Evolutionary conservation across 2,329 filamentous ascomycete species (phyloP), one percentile per base, ranked within the genome.

Genomic region (Aspergillus caelatus): DNA sequence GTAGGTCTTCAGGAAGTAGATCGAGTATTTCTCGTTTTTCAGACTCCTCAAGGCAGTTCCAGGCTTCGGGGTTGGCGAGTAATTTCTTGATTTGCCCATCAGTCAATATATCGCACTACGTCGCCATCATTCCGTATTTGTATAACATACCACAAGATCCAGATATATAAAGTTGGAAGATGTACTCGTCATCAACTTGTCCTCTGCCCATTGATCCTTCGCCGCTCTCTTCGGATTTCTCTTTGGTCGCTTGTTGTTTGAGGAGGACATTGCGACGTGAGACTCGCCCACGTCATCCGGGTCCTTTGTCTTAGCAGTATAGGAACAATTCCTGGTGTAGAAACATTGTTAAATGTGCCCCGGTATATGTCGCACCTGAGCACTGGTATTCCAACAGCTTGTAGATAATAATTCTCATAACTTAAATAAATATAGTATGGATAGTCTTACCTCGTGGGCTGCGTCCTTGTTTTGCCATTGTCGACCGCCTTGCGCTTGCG

Each of bases 1-100:
- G 77, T 28, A 79, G 74, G 74, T 83, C 71, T 26, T 77, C 75
- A 12, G 80, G 81, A 43, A 83, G 73, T 34, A 77, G 62, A 60
- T 67, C 65, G 23, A 80, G 66, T 23, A 82, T 77, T 61, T 80
- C 74, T 53, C 74, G 71, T 65, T 81, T 80, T 63, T 80, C 78
- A 23, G 70, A 68, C 62, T 79, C 78, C 26, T 79, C 76, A 16
- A 82, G 76, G 59, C 71, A 75, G 26, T 77, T 70, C 78, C 80
- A 82, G 41, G 80, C 76, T 64, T 75, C 70, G 1, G 78, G 78
- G 21, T 74, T 71, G 9, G 78, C 70, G 30, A 82, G 72, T 8
- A 81, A 65, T 72, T 76, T 78, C 79, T 81, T 66, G 30, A 21
- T 21, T 26, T 46, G n/a, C 9, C 32, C 28, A 21, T 56, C 21